Evolutionary conservation across 2,329 filamentous ascomycete genomes (phyloP).

Genomic region (Saccharata proteae): DNA sequence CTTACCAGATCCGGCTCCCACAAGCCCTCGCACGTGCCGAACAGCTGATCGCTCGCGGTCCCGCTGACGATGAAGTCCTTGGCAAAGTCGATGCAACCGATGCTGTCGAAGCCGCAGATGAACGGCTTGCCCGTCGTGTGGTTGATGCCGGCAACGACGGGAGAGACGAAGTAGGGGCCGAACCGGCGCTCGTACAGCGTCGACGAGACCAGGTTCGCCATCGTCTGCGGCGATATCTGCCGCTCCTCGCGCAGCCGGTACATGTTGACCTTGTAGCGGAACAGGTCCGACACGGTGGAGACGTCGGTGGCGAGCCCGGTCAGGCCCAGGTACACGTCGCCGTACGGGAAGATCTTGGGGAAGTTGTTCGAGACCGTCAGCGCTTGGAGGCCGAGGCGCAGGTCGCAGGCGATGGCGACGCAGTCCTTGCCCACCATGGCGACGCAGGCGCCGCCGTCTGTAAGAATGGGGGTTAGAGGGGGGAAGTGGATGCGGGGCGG

Average conservation of each 20-base stretch:
- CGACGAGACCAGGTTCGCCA: constrained; percentile 82
- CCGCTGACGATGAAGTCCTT: constrained; percentile 99
- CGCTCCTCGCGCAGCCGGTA: constrained; percentile 98
- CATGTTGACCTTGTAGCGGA: constrained; percentile 99
- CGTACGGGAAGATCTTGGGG: constrained; percentile 98
- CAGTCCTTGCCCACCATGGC: constrained; percentile 99
- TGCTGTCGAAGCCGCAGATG: constrained; percentile 98
- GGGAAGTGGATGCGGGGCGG: constrained; percentile 8
- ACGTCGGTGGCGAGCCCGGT: constrained; percentile 96
- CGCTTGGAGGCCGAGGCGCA: constrained; percentile 90
- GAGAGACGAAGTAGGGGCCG: constrained; percentile 90
- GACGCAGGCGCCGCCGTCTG: constrained; percentile 83
- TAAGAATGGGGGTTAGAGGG: constrained; percentile 9
- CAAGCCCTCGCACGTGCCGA: constrained; percentile 94
- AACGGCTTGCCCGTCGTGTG: constrained; percentile 90
- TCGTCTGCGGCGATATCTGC: constrained; percentile 83
- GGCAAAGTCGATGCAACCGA: constrained; percentile 98
- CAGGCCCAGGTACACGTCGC: constrained; percentile 86
- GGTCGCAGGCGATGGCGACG: constrained; percentile 97
- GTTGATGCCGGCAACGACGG: constrained; percentile 90
- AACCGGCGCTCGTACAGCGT: constrained; percentile 92
- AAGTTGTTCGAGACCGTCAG: constrained; percentile 99
- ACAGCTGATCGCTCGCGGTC: constrained; percentile 92
- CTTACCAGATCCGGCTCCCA: constrained; percentile 95
- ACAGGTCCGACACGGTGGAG: constrained; percentile 84